Percentiles rank a stretch among this genome's conserved stretches.
Evolutionary conservation across 2,329 filamentous ascomycete species (phyloP).

Genomic region (Ophiocordyceps camponoti-saundersi): DNA sequence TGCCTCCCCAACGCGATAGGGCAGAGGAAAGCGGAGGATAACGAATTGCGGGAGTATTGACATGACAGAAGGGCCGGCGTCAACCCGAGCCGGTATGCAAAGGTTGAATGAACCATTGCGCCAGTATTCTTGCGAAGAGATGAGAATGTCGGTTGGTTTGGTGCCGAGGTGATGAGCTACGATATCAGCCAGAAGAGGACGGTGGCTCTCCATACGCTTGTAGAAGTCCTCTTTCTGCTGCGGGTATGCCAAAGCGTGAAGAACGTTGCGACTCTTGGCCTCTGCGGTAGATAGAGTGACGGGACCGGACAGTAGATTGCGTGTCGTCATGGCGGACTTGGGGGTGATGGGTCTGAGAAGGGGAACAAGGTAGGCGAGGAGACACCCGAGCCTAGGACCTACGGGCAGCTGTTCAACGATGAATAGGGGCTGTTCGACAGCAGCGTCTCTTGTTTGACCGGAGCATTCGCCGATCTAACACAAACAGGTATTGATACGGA

Average conservation of each 20-base stretch:
- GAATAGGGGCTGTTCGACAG: no score
- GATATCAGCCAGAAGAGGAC: not conserved
- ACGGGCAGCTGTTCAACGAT: no score
- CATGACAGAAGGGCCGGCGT: slow-evolving; percentile 1
- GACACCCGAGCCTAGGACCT: no score
- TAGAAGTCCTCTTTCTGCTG: slow-evolving; percentile 3
- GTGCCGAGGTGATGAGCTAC: slow-evolving; percentile 3
- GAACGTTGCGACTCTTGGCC: slow-evolving; percentile 2
- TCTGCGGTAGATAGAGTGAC: slow-evolving; percentile 4
- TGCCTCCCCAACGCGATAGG: slow-evolving; percentile 18
- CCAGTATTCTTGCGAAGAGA: slow-evolving; percentile 5
- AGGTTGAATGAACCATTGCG: slow-evolving; percentile 15
- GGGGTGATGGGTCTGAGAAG: no score
- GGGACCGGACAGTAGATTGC: slow-evolving; percentile 5
- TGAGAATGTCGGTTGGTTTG: not conserved
- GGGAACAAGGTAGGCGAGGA: no score
- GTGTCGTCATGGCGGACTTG: slow-evolving; percentile 4
- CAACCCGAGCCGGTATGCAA: slow-evolving; percentile 10
- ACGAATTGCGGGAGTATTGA: slow-evolving; percentile 1
- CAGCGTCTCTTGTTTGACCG: no score
- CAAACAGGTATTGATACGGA: no score
- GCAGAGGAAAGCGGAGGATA: slow-evolving; percentile 10
- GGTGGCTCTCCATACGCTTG: slow-evolving; percentile 2
- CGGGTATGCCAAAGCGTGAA: slow-evolving; percentile 4
- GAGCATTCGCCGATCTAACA: no score